Evolutionary conservation across 768 basidiomycete species (phyloP).

Genomic region (Cyclocybe aegerita): DNA sequence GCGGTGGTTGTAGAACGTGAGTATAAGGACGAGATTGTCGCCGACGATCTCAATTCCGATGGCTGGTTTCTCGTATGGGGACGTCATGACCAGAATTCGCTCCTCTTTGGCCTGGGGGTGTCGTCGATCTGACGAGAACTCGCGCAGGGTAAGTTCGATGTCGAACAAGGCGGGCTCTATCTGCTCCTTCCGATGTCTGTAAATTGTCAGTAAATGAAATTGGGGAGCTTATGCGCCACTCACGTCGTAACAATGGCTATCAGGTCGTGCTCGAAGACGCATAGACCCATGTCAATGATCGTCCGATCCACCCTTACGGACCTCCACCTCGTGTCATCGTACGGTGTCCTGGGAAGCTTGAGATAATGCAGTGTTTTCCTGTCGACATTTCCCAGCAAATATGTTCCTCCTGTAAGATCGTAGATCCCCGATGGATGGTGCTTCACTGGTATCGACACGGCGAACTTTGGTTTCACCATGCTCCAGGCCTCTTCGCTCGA

Average conservation of each 20-base stretch:
- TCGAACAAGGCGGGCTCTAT: not conserved
- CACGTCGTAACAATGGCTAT: constrained; percentile 40
- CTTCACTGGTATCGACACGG: constrained; percentile 21
- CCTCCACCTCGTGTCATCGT: constrained; percentile 27
- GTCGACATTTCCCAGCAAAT: constrained; percentile 33
- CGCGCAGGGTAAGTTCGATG: constrained; percentile 24
- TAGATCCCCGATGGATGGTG: constrained; percentile 37
- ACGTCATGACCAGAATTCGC: constrained; percentile 26
- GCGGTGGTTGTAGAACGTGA: constrained; percentile 21
- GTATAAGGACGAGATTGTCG: constrained; percentile 38
- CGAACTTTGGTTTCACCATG: constrained; percentile 22
- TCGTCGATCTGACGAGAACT: constrained; percentile 35
- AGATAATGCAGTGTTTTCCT: constrained; percentile 30
- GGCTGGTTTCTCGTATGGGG: constrained; percentile 23
- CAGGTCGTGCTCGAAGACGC: constrained; percentile 44
- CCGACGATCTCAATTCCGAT: constrained; percentile 48
- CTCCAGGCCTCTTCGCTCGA: constrained; percentile 31
- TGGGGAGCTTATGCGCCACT: constrained; percentile 11
- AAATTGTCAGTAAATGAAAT: not conserved
- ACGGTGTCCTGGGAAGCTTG: constrained; percentile 26
- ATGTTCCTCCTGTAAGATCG: constrained; percentile 40
- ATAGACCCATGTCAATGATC: constrained; percentile 43
- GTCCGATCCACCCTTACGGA: constrained; percentile 23
- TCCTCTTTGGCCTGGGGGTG: constrained; percentile 34
- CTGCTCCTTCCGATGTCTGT: not conserved